Evolutionary conservation across 1,284 basidiomycete genomes (phyloP).

Genomic region (Microstroma glucosiphilum): DNA sequence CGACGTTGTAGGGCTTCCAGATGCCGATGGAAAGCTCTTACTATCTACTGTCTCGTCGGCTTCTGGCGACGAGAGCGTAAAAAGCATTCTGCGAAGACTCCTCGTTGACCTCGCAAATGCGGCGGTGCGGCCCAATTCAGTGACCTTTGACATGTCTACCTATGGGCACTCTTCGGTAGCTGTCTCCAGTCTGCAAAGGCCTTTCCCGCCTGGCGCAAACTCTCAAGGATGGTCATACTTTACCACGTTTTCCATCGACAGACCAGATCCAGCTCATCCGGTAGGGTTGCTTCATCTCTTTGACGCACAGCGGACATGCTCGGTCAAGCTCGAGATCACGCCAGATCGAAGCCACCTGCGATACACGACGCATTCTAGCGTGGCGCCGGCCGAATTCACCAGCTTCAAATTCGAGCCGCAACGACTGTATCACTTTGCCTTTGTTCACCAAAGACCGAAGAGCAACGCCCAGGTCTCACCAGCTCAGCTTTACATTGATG

Average conservation of each 20-base stretch:
- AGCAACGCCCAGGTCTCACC: conserved; percentile 23
- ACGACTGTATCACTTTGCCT: conserved; percentile 27
- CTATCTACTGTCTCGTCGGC: neutral
- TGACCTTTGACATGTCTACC: conserved; percentile 24
- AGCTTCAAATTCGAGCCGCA: conserved; percentile 17
- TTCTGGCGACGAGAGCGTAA: conserved; percentile 11
- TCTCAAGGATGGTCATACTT: conserved; percentile 35
- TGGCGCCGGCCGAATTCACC: conserved; percentile 22
- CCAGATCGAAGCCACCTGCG: conserved; percentile 25
- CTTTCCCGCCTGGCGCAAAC: conserved; percentile 27
- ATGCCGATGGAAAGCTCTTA: neutral
- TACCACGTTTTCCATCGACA: conserved; percentile 26
- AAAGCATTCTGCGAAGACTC: conserved; percentile 16
- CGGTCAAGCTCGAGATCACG: conserved; percentile 28
- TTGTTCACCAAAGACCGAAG: conserved; percentile 30
- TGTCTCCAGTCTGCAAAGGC: conserved; percentile 27
- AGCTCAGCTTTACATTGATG: conserved; percentile 36
- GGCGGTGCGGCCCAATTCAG: conserved; percentile 24
- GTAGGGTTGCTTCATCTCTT: conserved; percentile 35
- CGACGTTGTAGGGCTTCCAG: neutral
- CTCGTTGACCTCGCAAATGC: conserved; percentile 23
- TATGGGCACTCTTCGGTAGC: conserved; percentile 30
- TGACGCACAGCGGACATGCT: conserved; percentile 23
- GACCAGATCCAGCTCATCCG: conserved; percentile 24
- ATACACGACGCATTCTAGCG: conserved; percentile 17